phyloP scores from a whole-genome alignment of 2,329 filamentous ascomycete species.

The Pleoardoris graminearum region DNA sequence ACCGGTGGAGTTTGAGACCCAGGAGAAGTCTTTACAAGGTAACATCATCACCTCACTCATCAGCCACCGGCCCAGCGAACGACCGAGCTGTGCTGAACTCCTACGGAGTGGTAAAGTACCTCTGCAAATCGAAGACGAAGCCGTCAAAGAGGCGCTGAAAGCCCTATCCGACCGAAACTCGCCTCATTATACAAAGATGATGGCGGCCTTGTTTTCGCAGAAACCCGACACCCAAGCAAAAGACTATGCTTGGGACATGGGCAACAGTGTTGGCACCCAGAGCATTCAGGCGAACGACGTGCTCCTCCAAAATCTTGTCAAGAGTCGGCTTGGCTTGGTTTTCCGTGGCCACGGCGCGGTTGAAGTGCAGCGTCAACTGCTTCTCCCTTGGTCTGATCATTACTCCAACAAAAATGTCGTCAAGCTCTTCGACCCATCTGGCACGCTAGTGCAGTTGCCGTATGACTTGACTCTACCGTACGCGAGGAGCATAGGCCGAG shows the following conservation, averaged over 20 bases:
- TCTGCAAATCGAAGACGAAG: slow-evolving; percentile 89
- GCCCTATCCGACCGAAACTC: slow-evolving; percentile 81
- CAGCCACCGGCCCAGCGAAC: slow-evolving; percentile 77
- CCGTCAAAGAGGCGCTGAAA: slow-evolving; percentile 79
- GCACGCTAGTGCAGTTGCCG: slow-evolving; percentile 89
- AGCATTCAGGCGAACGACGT: slow-evolving; percentile 57
- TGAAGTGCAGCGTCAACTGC: slow-evolving; percentile 71
- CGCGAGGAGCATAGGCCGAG: slow-evolving; percentile 79
- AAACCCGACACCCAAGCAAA: slow-evolving; percentile 74
- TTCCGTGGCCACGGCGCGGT: slow-evolving; percentile 90
- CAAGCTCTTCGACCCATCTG: slow-evolving; percentile 77
- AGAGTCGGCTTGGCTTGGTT: slow-evolving; percentile 72
- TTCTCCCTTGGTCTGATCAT: slow-evolving; percentile 82
- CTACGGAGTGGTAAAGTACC: slow-evolving; percentile 85
- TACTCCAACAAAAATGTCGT: slow-evolving; percentile 73
- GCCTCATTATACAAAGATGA: slow-evolving; percentile 86
- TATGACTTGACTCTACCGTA: slow-evolving; percentile 90
- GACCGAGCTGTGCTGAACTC: slow-evolving; percentile 81
- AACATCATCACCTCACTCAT: slow-evolving; percentile 80
- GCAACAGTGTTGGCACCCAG: slow-evolving; percentile 31
- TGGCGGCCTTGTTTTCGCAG: slow-evolving; percentile 79
- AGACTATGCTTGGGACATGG: slow-evolving; percentile 61
- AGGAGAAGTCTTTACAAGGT: slow-evolving; percentile 70
- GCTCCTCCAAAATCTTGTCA: slow-evolving; percentile 72
- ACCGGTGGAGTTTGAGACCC: slow-evolving; percentile 71